Percentiles rank a stretch among this genome's conserved stretches.
These are phyloP conservation scores for Ophioceras dolichostomum DNA, from an alignment of 2,329 filamentous ascomycete species.

Conservation along the genomic window DNA sequence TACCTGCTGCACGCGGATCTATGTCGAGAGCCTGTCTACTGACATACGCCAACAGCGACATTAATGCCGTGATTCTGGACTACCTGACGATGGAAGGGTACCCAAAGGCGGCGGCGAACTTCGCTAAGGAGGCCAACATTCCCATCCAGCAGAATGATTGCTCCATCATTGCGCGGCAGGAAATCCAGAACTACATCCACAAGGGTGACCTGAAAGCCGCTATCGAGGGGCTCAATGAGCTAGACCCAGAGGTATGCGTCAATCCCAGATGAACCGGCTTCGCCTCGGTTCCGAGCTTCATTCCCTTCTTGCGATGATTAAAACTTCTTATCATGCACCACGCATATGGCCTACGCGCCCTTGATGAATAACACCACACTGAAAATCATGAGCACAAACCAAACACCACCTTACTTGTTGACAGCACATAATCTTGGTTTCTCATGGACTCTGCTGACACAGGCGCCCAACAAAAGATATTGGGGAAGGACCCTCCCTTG, in stretches of 20 bases:
- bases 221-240: slow-evolving; percentile 76
- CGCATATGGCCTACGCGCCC: slow-evolving; percentile 80
- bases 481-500: slow-evolving; percentile 70
- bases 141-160: slow-evolving; percentile 58
- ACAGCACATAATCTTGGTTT: neutral
- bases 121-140: slow-evolving; percentile 87
- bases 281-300: slow-evolving; percentile 2
- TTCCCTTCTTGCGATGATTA: slow-evolving; percentile 68
- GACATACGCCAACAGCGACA: slow-evolving; percentile 51
- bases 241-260: slow-evolving; percentile 73
- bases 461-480: too few species aligned
- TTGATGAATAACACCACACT: slow-evolving; percentile 78
- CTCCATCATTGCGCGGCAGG: slow-evolving; percentile 65
- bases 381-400: slow-evolving; percentile 49
- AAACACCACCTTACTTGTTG: neutral
- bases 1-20: too few species aligned
- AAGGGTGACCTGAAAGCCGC: slow-evolving; percentile 75
- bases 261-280: slow-evolving; percentile 3
- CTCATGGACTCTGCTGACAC: slow-evolving; percentile 4
- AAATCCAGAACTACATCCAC: slow-evolving; percentile 77
- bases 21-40: neutral
- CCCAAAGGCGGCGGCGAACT: slow-evolving; percentile 81
- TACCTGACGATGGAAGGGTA: slow-evolving; percentile 96
- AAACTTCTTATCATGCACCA: slow-evolving; percentile 98
- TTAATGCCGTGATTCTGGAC: slow-evolving; percentile 91